These are phyloP conservation scores for Mycosarcoma maydis DNA, from an alignment of 1,284 basidiomycete genomes.

Conservation along the genomic window DNA sequence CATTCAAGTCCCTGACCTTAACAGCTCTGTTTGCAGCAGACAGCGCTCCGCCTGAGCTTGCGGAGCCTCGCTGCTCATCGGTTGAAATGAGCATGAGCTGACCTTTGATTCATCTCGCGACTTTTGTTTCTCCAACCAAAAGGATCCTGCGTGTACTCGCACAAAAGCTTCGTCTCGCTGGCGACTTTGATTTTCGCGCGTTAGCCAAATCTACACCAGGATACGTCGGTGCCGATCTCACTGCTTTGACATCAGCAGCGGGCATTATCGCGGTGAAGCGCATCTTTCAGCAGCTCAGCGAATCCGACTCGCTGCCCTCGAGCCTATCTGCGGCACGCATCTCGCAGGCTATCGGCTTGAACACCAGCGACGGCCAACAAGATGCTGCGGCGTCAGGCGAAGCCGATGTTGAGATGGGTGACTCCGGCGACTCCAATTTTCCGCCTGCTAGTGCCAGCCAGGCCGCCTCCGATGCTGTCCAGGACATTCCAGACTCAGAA, in stretches of 20 bases:
- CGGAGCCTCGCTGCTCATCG: background rate
- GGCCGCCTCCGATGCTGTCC: constrained; percentile 2
- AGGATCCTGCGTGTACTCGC: constrained; percentile 63
- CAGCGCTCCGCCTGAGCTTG: background rate
- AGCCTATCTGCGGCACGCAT: constrained; percentile 27
- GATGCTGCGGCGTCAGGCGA: background rate
- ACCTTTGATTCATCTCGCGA: constrained; percentile 1
- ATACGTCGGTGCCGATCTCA: constrained; percentile 94
- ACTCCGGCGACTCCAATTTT: constrained; percentile 3
- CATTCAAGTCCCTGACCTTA: constrained; percentile 56
- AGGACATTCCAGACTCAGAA: too few relatives aligned
- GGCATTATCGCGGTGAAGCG: constrained; percentile 96
- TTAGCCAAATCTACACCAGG: constrained; percentile 94
- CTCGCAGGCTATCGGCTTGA: constrained; percentile 34
- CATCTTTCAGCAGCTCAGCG: constrained; percentile 80
- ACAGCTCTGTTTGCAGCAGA: constrained; percentile 9
- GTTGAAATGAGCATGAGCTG: constrained; percentile 2
- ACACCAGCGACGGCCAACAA: constrained; percentile 4
- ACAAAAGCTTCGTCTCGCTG: constrained; percentile 69
- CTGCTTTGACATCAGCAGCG: constrained; percentile 88
- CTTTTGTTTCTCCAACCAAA: background rate
- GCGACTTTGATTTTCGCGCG: constrained; percentile 82
- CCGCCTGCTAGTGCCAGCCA: background rate
- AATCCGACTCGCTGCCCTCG: constrained; percentile 46
- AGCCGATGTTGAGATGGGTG: constrained; percentile 48